Percentiles rank a stretch among this genome's conserved stretches.
These are phyloP conservation scores for Calonectria leucothoes DNA, from an alignment of 2,329 filamentous ascomycete genomes.

Conservation along the genomic window DNA sequence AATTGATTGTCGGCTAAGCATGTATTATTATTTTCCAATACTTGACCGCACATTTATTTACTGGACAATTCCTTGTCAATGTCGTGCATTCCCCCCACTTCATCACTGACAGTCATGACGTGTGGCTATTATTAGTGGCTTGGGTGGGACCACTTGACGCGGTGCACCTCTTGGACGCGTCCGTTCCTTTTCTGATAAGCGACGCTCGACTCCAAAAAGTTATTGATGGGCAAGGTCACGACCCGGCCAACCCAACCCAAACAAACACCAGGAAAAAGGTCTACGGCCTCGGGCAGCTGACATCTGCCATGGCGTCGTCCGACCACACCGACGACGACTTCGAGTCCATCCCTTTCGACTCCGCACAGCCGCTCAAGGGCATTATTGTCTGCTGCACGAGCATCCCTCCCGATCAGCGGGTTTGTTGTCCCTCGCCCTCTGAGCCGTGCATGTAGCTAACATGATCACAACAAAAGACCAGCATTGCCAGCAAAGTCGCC, in stretches of 20 bases:
- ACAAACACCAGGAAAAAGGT: conserved; percentile 9
- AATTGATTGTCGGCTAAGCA: background rate
- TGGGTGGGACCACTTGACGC: conserved; percentile 37
- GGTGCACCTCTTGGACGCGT: conserved; percentile 36
- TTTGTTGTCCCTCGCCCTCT: conserved; percentile 55
- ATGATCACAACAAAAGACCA: conserved; percentile 49
- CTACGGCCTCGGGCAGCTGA: background rate
- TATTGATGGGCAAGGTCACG: conserved; percentile 25
- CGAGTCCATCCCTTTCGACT: conserved; percentile 58
- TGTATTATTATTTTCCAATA: background rate
- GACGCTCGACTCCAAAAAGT: conserved; percentile 29
- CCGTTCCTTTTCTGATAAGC: conserved; percentile 23
- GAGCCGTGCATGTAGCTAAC: conserved; percentile 4
- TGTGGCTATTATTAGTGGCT: background rate
- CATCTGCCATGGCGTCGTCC: conserved; percentile 44
- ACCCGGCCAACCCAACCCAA: conserved; percentile 22
- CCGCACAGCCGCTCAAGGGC: conserved; percentile 73
- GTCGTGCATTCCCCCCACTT: background rate
- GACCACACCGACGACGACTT: conserved; percentile 40
- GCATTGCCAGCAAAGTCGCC: conserved; percentile 72
- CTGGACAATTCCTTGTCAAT: background rate
- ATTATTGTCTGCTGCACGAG: conserved; percentile 90
- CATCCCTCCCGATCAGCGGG: conserved; percentile 81
- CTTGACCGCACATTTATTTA: background rate
- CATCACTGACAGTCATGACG: background rate